phyloP scores from a whole-genome alignment of 176 grass and related monocot genomes.

The Aegilops umbellulata region DNA sequence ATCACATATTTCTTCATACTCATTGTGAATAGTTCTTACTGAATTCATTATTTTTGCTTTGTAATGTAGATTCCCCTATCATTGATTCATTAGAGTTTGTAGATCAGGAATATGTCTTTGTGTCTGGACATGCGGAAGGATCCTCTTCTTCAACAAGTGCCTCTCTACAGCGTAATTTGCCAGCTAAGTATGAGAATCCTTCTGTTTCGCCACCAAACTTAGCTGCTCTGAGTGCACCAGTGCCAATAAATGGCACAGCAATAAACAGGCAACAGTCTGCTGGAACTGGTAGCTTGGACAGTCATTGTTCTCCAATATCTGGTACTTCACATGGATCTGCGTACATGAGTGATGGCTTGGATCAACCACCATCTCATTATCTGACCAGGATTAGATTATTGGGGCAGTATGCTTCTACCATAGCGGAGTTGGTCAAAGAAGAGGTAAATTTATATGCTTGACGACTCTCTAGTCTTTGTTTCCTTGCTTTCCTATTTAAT shows the following conservation, averaged over 20 bases:
- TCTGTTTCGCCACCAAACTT: constrained; percentile 60
- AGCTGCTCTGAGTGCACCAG: constrained; percentile 68
- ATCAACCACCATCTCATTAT: constrained; percentile 71
- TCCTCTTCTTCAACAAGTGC: constrained; percentile 61
- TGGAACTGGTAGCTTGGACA: constrained; percentile 68
- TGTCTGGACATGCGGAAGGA: constrained; percentile 64
- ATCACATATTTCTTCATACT: constrained; percentile 24
- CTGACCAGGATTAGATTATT: constrained; percentile 69
- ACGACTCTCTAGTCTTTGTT: neutral
- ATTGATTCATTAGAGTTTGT: constrained; percentile 96
- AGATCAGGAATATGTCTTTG: constrained; percentile 96
- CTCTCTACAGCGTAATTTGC: constrained; percentile 39
- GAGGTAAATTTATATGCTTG: constrained; percentile 58
- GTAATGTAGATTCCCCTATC: constrained; percentile 66
- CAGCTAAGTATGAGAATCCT: constrained; percentile 58
- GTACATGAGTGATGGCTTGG: constrained; percentile 68
- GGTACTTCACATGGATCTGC: constrained; percentile 82
- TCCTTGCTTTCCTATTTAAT: constrained; percentile 19
- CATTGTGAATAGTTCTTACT: constrained; percentile 29
- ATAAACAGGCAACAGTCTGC: constrained; percentile 37
- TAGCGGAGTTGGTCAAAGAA: constrained; percentile 80
- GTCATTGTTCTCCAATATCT: constrained; percentile 69
- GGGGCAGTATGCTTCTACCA: constrained; percentile 71
- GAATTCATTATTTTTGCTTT: constrained; percentile 49
- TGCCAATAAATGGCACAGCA: constrained; percentile 66